These are phyloP conservation scores for Russula ochroleuca DNA, from an alignment of 768 basidiomycete species.

Conservation along the genomic window DNA sequence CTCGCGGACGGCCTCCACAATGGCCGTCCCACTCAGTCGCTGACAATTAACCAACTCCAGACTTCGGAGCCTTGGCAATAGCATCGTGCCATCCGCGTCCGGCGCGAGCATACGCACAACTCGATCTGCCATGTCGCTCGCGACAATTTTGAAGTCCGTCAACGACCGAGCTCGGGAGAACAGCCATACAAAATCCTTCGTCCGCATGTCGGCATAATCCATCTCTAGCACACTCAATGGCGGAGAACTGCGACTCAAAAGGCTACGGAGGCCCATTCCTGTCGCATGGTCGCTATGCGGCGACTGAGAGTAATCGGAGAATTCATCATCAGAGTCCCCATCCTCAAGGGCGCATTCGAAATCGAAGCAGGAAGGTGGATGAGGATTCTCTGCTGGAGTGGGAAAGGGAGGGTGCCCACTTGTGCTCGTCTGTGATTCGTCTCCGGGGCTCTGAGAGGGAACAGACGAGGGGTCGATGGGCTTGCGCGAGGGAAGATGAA, in stretches of 20 bases:
- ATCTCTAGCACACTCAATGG: conserved; percentile 65
- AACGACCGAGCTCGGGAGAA: conserved; percentile 54
- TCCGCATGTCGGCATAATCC: conserved; percentile 81
- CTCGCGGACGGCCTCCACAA: conserved; percentile 49
- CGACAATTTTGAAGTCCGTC: conserved; percentile 67
- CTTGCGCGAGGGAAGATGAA: conserved; percentile 31
- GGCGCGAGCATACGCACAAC: conserved; percentile 61
- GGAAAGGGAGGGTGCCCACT: neutral
- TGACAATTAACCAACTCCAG: conserved; percentile 61
- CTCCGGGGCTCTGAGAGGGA: neutral
- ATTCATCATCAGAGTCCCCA: conserved; percentile 74
- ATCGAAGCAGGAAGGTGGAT: conserved; percentile 6
- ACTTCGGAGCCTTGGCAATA: conserved; percentile 51
- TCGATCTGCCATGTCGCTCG: conserved; percentile 75
- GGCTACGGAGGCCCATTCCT: conserved; percentile 70
- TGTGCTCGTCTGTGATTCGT: neutral
- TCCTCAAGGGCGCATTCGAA: conserved; percentile 39
- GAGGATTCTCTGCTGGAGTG: neutral
- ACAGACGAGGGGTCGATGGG: neutral
- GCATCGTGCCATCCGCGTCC: conserved; percentile 33
- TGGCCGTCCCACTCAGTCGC: conserved; percentile 52
- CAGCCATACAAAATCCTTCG: conserved; percentile 70
- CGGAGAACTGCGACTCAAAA: conserved; percentile 57
- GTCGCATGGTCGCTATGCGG: conserved; percentile 74
- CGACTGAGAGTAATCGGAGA: conserved; percentile 69